Conservation (phyloP, 2,329 filamentous ascomycete genomes). For the Neoarthrinium moseri region DNA sequence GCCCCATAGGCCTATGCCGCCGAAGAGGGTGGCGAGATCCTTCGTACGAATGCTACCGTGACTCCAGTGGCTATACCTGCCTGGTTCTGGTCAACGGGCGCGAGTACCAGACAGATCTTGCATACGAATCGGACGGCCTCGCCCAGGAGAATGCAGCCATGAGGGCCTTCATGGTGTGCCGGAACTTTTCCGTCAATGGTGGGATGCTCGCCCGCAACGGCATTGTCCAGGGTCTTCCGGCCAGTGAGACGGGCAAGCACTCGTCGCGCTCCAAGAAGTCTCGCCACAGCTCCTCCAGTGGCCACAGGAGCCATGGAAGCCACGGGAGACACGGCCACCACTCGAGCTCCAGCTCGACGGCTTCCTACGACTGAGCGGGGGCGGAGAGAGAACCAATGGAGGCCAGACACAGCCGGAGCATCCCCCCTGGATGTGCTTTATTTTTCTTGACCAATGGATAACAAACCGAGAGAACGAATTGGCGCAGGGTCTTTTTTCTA, state of each 20-base stretch:
- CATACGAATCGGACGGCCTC: slow-evolving; percentile 77
- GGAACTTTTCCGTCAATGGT: slow-evolving; percentile 95
- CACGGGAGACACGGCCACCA: slow-evolving; percentile 55
- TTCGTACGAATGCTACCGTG: slow-evolving; percentile 78
- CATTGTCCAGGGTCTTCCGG: slow-evolving; percentile 65
- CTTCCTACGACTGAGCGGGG: slow-evolving; percentile 51
- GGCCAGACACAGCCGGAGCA: background rate
- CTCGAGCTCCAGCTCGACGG: slow-evolving; percentile 62
- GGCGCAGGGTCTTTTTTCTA: background rate
- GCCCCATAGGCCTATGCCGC: slow-evolving; percentile 77
- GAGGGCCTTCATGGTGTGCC: slow-evolving; percentile 95
- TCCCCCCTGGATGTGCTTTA: background rate
- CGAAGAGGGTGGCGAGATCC: slow-evolving; percentile 93
- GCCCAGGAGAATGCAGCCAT: slow-evolving; percentile 93
- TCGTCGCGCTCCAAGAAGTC: slow-evolving; percentile 44
- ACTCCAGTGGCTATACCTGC: slow-evolving; percentile 77
- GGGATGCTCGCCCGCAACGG: slow-evolving; percentile 78
- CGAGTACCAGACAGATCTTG: slow-evolving; percentile 88
- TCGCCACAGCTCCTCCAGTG: slow-evolving; percentile 44
- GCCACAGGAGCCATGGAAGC: slow-evolving; percentile 42
- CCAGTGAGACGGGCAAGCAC: slow-evolving; percentile 48
- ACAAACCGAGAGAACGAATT: slow-evolving; percentile 15
- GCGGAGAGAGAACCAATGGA: slow-evolving; percentile 7
- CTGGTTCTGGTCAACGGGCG: slow-evolving; percentile 93
- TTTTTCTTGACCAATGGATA: slow-evolving; percentile 19